Conservation (phyloP, 2,329 filamentous ascomycete genomes). For the Venturia oleaginea region DNA sequence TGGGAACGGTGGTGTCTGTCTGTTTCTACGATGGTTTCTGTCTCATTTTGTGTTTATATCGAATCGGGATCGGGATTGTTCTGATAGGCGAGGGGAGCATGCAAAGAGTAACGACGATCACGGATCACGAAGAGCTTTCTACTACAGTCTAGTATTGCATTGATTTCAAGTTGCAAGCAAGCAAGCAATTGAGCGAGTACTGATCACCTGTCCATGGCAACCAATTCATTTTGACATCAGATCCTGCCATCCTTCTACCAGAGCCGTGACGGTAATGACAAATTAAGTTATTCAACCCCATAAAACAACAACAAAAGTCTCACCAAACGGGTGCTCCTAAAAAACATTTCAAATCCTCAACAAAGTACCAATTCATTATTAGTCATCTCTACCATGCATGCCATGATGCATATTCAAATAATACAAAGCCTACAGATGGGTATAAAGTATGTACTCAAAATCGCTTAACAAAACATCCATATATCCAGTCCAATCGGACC, state of each 20-base stretch:
- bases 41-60: neutral
- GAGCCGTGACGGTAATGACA: no score
- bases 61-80: neutral
- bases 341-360: no score
- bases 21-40: neutral
- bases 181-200: no score
- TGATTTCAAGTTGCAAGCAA: no score
- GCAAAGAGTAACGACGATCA: neutral
- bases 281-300: no score
- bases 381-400: neutral
- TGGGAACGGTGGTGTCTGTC: no score
- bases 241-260: no score
- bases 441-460: conserved; percentile 3
- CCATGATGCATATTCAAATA: conserved; percentile 1
- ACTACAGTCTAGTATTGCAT: neutral
- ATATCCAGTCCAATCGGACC: neutral
- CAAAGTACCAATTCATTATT: no score
- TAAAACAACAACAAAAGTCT: no score
- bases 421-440: conserved; percentile 5
- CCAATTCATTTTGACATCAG: no score
- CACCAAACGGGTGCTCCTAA: no score
- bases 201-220: no score
- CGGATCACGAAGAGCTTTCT: neutral
- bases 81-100: neutral
- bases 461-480: neutral